A percentile compares a stretch with the other conserved stretches of the same genome.
These are phyloP conservation scores for Aspergillus cejpii DNA, from an alignment of 2,329 filamentous ascomycete genomes.

Conservation along the genomic window DNA sequence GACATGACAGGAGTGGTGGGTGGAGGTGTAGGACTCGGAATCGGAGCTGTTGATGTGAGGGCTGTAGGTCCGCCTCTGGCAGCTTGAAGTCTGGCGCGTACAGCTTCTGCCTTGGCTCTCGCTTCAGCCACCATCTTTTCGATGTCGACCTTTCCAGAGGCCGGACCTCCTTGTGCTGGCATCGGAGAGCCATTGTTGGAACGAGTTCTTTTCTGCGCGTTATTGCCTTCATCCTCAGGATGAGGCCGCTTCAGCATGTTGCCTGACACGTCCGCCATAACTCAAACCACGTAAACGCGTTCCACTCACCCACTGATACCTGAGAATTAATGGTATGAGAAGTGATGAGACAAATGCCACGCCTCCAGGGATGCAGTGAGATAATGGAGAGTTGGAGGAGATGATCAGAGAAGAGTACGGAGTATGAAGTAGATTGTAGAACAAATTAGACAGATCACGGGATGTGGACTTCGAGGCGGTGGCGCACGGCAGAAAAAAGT, in stretches of 20 bases:
- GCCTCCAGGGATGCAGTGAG: neutral
- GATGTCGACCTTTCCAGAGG: constrained; percentile 39
- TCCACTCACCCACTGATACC: constrained; percentile 10
- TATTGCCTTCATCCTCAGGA: constrained; percentile 42
- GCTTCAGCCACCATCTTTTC: constrained; percentile 45
- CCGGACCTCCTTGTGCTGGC: constrained; percentile 33
- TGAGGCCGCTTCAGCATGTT: constrained; percentile 46
- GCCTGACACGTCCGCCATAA: constrained; percentile 40
- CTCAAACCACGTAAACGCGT: constrained; percentile 9
- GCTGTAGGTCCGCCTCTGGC: constrained; percentile 27
- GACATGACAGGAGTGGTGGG: constrained; percentile 44
- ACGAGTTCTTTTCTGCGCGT: constrained; percentile 44
- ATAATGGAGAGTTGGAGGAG: neutral
- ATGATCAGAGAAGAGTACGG: neutral
- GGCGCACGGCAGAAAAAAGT: constrained; percentile 35
- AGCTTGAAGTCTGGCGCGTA: constrained; percentile 42
- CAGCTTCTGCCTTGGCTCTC: constrained; percentile 44
- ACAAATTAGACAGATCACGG: constrained; percentile 9
- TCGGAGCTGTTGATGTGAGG: constrained; percentile 22
- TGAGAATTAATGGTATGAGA: constrained; percentile 1
- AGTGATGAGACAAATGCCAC: neutral
- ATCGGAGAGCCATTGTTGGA: constrained; percentile 47
- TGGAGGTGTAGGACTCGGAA: constrained; percentile 35
- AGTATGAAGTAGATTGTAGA: too few relatives aligned
- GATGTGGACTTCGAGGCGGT: constrained; percentile 26